Base-by-base conservation (phyloP, 2,329 filamentous ascomycete species). In the Claviceps pazoutovae region DNA sequence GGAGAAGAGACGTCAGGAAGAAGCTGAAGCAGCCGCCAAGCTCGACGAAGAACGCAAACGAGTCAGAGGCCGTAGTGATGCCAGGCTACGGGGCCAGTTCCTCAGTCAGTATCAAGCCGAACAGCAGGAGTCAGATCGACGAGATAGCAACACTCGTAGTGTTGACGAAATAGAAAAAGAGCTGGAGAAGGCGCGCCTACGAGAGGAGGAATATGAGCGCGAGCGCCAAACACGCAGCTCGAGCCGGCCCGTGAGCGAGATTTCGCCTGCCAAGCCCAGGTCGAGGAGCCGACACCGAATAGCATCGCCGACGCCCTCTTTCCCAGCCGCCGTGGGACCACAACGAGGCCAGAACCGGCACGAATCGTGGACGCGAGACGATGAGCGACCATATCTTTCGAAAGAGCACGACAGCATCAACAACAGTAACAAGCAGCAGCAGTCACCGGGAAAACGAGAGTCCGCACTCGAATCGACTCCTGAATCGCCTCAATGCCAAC, bases 101-200 rank as follows among this genome's bases (percentile, higher is more conserved):
- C 75, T 95, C 49, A 91, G 86, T 62, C 86, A 95, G 63, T 95
- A 95, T 64, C 84, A 88, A 64, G 81, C 83, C 19, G 83, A 88
- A 58, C 81, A 62, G 66, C 73, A 55, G 60, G 59, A 64, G 68
- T 53, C 62, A 62, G 61, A 53, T 17, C 46, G 50, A 17, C 41
- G 37, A 14, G 44, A 26, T 4, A 34, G 30, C 52, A 59, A 73
- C 51, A 76, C 91, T 64, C 79, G 74, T 56, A 78, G 75, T 56
- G 79, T 34, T 34, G 9, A 79, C 59, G 84, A 96, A 63, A 74
- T 97, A 5, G 91, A 97, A 68, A 74, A 79, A 69, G 72, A 87
- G 74, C 64, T 81, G 19, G 74, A 85, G 71, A 58, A 77, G 62
- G 73, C 81, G 57, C 72, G 83, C 60, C 64, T 83, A 70, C 65